These are phyloP conservation scores for Suillus plorans DNA, from an alignment of 768 basidiomycete species.

Conservation along the genomic window DNA sequence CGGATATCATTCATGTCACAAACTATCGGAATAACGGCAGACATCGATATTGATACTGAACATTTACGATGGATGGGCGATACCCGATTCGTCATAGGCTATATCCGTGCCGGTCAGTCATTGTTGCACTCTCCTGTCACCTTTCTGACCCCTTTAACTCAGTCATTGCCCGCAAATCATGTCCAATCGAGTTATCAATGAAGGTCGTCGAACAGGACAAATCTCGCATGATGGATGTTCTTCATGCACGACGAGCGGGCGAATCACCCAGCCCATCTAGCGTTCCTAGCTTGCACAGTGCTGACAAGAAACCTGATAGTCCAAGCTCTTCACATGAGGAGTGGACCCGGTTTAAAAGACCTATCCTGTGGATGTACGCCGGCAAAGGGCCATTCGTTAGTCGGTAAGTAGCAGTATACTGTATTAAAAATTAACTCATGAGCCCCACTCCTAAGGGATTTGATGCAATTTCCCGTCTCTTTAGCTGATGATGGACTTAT, in stretches of 20 bases:
- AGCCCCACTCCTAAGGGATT: constrained; percentile 43
- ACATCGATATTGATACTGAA: constrained; percentile 82
- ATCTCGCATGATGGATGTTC: constrained; percentile 58
- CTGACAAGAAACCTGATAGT: constrained; percentile 16
- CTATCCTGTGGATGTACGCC: constrained; percentile 68
- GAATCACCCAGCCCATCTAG: constrained; percentile 11
- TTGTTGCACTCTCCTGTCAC: background rate
- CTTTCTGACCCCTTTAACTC: background rate
- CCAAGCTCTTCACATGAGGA: constrained; percentile 46
- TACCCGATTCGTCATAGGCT: constrained; percentile 72
- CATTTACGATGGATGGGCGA: constrained; percentile 87
- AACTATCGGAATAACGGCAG: constrained; percentile 81
- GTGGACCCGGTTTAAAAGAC: constrained; percentile 73
- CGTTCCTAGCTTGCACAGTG: constrained; percentile 9
- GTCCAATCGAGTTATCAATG: constrained; percentile 68
- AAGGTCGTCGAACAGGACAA: constrained; percentile 74
- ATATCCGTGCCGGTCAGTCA: constrained; percentile 62
- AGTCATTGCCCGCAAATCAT: constrained; percentile 65
- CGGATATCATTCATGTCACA: constrained; percentile 83
- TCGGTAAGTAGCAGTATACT: constrained; percentile 38
- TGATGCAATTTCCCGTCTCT: constrained; percentile 85
- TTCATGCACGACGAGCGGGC: constrained; percentile 38
- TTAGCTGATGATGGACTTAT: constrained; percentile 77
- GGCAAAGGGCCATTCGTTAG: constrained; percentile 80
- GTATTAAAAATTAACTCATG: constrained; percentile 3